Conservation (phyloP, 306 rosid genomes). For the Cicer judaicum region DNA sequence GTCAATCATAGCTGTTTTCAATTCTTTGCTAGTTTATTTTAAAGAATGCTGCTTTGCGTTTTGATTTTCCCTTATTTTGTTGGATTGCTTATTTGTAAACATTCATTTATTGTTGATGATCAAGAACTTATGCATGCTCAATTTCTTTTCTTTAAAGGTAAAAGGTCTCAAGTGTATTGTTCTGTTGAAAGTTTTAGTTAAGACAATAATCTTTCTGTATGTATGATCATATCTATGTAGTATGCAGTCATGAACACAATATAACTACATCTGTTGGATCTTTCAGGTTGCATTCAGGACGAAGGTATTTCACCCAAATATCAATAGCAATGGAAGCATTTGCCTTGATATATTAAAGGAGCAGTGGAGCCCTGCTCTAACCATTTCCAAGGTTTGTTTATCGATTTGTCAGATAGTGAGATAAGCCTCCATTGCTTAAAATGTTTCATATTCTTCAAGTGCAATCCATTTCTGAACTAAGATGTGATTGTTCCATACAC, state of each 20-base stretch:
- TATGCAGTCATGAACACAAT: no score
- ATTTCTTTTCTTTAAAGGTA: background rate
- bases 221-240: no score
- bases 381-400: background rate
- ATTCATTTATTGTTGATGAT: background rate
- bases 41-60: background rate
- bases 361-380: slow-evolving; percentile 4
- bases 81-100: slow-evolving; percentile 11
- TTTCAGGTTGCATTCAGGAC: slow-evolving; percentile 14
- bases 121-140: background rate
- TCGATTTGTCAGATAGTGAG: no score
- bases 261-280: no score
- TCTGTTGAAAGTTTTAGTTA: background rate
- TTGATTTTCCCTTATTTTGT: background rate
- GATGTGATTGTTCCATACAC: no score
- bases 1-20: background rate
- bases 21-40: slow-evolving; percentile 6
- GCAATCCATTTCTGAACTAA: no score
- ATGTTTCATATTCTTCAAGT: no score
- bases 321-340: slow-evolving; percentile 13
- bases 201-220: no score
- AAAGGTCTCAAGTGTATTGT: no score
- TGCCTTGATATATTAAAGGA: slow-evolving; percentile 7
- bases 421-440: no score
- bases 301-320: slow-evolving; percentile 1